Base-by-base conservation (phyloP, 139 green algal genomes). In the Haematococcus sp. region DNA sequence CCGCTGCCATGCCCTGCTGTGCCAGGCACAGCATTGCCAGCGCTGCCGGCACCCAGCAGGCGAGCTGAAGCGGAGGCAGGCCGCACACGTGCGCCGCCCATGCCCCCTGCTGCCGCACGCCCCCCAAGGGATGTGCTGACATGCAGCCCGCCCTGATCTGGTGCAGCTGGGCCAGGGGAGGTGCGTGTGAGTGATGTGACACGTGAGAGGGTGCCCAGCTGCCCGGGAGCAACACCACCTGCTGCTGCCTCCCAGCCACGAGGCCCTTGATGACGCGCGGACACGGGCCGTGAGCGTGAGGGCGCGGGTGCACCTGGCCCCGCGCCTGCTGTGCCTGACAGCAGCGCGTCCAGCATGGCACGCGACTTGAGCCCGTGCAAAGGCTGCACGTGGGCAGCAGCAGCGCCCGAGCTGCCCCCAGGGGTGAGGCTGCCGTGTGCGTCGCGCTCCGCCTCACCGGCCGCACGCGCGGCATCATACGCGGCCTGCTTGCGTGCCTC, bases 291-390 rank as follows among this genome's bases (percentile, higher is more conserved):
- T 3, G 67, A 32, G 46, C 67, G 67, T 4, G 59, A 0, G 33
- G 51, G 2, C n/a, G 0, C 28, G 35, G 66, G 16, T 46, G 66
- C 73, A 55, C 74, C 9, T 35, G 43, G 11, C 52, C 52, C 20
- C 22, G 4, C 43, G 43, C 2, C 20, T 43, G 65, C 20, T 40
- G 56, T 58, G 49, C 35, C 58, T 27, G 58, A 0, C 27, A 81
- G 67, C 17, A 81, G 49, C 2, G 76, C 61, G 27, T 81, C 76
- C 23, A 81, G 61, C 76, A 81, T 61, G n/a, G 52, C 51, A 15
- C 58, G 76, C 4, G 69, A 76, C 33, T 66, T 73, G 61, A 60
- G 52, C 2, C 46, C 2, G 19, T 60, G 60, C n/a, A 43, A n/a
- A 4, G 58, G 11, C 30, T 33, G n/a, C 3, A 19, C 27, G 60